Percentiles rank a stretch among this genome's conserved stretches.
Conservation (phyloP, 2,329 filamentous ascomycete species). For the Phaeosphaeriaceae sp. region DNA sequence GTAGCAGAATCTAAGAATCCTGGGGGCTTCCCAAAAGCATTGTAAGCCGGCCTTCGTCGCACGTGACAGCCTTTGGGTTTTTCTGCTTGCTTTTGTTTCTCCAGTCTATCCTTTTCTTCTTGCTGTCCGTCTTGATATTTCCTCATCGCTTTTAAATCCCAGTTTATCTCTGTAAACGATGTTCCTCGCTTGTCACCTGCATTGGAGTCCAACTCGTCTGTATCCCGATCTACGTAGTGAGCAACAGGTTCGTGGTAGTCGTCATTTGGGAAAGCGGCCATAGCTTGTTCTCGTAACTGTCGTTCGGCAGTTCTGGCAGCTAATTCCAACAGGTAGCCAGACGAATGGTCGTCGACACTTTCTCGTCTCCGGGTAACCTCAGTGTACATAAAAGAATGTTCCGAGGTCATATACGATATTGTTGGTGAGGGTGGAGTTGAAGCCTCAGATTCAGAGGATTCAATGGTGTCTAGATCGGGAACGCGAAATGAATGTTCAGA, state of each 20-base stretch:
- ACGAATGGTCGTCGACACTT: constrained; percentile 77
- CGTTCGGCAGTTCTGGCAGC: constrained; percentile 81
- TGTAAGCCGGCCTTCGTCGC: constrained; percentile 21
- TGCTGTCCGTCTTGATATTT: constrained; percentile 68
- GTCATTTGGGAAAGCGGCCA: constrained; percentile 77
- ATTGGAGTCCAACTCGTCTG: constrained; percentile 46
- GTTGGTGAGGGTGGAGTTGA: constrained; percentile 55
- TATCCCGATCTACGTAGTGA: constrained; percentile 72
- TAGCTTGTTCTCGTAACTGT: constrained; percentile 77
- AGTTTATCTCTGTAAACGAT: constrained; percentile 69
- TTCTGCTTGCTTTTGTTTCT: constrained; percentile 33
- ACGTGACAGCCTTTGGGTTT: not conserved
- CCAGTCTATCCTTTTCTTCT: constrained; percentile 20
- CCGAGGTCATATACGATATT: constrained; percentile 55
- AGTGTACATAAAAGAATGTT: constrained; percentile 57
- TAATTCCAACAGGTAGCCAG: constrained; percentile 77
- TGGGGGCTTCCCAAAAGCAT: constrained; percentile 50
- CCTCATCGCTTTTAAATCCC: constrained; percentile 83
- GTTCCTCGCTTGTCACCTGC: constrained; percentile 59
- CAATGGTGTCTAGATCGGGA: constrained; percentile 67
- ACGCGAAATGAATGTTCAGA: constrained; percentile 64
- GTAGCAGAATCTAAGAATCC: constrained; percentile 33
- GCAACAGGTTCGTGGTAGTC: constrained; percentile 72
- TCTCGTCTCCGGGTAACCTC: constrained; percentile 63
- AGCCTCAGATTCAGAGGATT: constrained; percentile 64